A percentile compares a stretch with the other conserved stretches of the same genome.
phyloP scores from a whole-genome alignment of 495 filamentous ascomycete genomes.

The Penicillium riverlandense region DNA sequence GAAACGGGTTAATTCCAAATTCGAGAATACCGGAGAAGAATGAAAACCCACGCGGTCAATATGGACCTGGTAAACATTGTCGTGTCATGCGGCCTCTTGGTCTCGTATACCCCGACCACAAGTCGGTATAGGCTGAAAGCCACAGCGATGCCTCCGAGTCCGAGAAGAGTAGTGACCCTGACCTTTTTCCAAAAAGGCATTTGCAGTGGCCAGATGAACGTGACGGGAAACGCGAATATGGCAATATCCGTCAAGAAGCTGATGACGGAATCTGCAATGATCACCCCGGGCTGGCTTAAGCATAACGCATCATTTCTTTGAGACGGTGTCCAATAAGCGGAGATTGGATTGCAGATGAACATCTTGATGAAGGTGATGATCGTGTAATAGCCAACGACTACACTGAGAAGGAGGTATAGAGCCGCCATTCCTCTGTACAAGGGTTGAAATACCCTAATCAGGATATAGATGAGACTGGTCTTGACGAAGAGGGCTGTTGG shows the following conservation, averaged over 20 bases:
- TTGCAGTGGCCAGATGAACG: slow-evolving; percentile 20
- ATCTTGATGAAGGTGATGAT: slow-evolving; percentile 21
- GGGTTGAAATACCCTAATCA: slow-evolving; percentile 22
- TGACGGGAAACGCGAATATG: slow-evolving; percentile 22
- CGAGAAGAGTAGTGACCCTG: slow-evolving; percentile 17
- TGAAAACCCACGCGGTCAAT: not conserved
- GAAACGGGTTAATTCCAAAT: not conserved
- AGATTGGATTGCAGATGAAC: slow-evolving; percentile 20
- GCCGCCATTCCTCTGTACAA: slow-evolving; percentile 11
- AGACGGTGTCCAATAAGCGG: slow-evolving; percentile 14
- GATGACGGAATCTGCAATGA: slow-evolving; percentile 23
- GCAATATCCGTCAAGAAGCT: slow-evolving; percentile 24
- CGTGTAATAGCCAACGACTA: slow-evolving; percentile 20
- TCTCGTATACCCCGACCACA: slow-evolving; percentile 15
- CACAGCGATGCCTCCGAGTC: slow-evolving; percentile 24
- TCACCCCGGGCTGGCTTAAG: slow-evolving; percentile 18
- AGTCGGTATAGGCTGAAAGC: slow-evolving; percentile 22
- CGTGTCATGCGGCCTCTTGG: slow-evolving; percentile 9
- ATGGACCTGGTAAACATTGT: not conserved
- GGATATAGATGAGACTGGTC: slow-evolving; percentile 19
- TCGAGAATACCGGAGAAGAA: not conserved
- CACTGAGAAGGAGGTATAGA: slow-evolving; percentile 18
- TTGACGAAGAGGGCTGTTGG: slow-evolving; percentile 27
- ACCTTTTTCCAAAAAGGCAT: slow-evolving; percentile 21
- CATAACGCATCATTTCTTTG: slow-evolving; percentile 5